Conservation (phyloP, 331 rosid genomes). For the Dryas integrifolia region DNA sequence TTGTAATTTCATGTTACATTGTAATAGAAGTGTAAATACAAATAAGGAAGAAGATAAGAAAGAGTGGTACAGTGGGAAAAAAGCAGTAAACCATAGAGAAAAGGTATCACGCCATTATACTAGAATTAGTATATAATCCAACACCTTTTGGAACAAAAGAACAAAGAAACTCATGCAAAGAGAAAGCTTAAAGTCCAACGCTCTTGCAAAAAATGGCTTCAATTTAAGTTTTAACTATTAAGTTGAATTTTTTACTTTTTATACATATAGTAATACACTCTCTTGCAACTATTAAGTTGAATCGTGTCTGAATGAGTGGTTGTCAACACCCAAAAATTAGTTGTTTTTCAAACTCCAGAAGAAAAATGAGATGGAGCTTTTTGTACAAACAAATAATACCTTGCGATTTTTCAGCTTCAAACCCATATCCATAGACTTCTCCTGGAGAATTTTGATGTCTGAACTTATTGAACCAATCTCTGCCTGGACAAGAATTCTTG, state of each 20-base stretch:
- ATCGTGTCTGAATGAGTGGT: neutral
- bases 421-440: constrained; percentile 98
- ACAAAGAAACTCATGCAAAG: neutral
- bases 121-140: neutral
- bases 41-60: neutral
- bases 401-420: constrained; percentile 93
- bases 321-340: neutral
- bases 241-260: too few relatives aligned
- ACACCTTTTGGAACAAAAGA: neutral
- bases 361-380: neutral
- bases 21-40: neutral
- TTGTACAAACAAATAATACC: constrained; percentile 48
- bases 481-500: constrained; percentile 43
- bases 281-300: too few relatives aligned
- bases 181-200: too few relatives aligned
- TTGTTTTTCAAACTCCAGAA: neutral
- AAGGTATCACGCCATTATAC: neutral
- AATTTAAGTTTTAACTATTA: too few relatives aligned
- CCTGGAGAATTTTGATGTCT: constrained; percentile 91
- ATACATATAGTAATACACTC: too few relatives aligned
- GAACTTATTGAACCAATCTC: constrained; percentile 93
- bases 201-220: too few relatives aligned
- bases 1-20: neutral
- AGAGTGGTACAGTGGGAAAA: neutral
- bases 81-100: neutral